Evolutionary conservation across 257 asterid species (phyloP), one percentile per base, ranked within the genome.

Genomic region (Jacaranda mimosifolia): DNA sequence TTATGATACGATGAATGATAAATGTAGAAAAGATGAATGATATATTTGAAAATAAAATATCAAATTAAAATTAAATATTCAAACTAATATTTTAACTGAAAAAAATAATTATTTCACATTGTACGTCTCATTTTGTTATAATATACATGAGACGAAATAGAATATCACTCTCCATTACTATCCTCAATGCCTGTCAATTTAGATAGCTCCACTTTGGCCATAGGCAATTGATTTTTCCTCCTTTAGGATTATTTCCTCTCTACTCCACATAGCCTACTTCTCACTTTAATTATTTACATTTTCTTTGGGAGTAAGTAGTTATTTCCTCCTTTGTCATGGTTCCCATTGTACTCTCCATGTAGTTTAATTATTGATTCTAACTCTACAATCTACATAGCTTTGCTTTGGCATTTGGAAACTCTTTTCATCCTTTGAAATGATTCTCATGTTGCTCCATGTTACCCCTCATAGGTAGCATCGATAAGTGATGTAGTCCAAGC

Each of bases 181-280:
- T 32, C 68, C 49, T 68, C 73, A 68, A 67, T 56, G 11, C 68
- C 45, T 80, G 80, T 75, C 74, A 63, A 62, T 80, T 35, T 14
- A 51, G 72, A 68, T 60, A 57, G 76, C 62, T 66, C 58, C 80
- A 80, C 73, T 60, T 68, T 68, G 76, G 83, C 60, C 52, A 70
- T 75, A 9, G 6, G 9, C 52, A 63, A 46, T 64, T 81, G 75
- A 55, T 81, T 45, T 64, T 70, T 63, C 81, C 51, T 36, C 45
- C 60, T 71, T 71, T 65, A 6, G 52, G 67, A 21, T 72, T 76
- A 68, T 76, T 76, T 81, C 70, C 76, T 66, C 68, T 64, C 62
- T 65, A 81, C 84, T 81, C 82, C 67, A 69, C 71, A 66, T 36
- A 3, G 13, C 73, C 58, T 26, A 18, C 52, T 67, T 36, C 53